Evolutionary conservation across 1,139 yeast genomes (phyloP).

Genomic region (Geotrichum phurueaensis): DNA sequence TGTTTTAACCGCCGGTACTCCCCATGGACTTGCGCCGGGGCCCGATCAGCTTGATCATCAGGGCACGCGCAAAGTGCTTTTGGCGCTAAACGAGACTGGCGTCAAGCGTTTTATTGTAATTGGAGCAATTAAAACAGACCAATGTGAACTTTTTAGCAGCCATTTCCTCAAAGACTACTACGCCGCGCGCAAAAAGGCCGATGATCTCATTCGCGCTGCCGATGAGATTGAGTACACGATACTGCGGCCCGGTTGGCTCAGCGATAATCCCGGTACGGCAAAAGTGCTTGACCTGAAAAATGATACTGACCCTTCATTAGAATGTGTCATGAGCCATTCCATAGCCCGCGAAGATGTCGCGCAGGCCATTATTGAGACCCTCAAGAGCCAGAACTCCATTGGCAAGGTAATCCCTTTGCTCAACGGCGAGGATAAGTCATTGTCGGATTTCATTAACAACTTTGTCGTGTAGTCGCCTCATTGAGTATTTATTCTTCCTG

Average conservation of each 20-base stretch:
- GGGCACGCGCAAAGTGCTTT: conserved; percentile 54
- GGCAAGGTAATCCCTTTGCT: conserved; percentile 8
- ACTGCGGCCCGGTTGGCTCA: conserved; percentile 45
- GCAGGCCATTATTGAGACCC: conserved; percentile 3
- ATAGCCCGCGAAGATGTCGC: conserved; percentile 14
- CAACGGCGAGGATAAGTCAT: conserved; percentile 8
- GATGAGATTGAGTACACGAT: conserved; percentile 50
- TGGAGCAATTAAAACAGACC: conserved; percentile 52
- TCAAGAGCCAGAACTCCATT: conserved; percentile 4
- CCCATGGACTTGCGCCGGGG: conserved; percentile 47
- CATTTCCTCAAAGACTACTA: conserved; percentile 40
- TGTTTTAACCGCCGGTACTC: conserved; percentile 57
- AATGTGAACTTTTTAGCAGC: conserved; percentile 40
- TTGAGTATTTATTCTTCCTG: background rate
- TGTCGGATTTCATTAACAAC: background rate
- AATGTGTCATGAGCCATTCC: background rate
- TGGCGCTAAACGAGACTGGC: conserved; percentile 47
- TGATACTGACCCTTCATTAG: background rate
- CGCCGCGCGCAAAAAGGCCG: conserved; percentile 54
- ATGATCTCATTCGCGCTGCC: conserved; percentile 40
- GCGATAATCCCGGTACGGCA: conserved; percentile 42
- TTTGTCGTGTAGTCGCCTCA: background rate
- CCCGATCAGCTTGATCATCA: conserved; percentile 52
- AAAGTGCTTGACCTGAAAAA: conserved; percentile 22
- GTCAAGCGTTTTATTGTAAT: conserved; percentile 48